Evolutionary conservation across 2,329 filamentous ascomycete species (phyloP).

Genomic region (Stagonosporopsis chrysanthemi): DNA sequence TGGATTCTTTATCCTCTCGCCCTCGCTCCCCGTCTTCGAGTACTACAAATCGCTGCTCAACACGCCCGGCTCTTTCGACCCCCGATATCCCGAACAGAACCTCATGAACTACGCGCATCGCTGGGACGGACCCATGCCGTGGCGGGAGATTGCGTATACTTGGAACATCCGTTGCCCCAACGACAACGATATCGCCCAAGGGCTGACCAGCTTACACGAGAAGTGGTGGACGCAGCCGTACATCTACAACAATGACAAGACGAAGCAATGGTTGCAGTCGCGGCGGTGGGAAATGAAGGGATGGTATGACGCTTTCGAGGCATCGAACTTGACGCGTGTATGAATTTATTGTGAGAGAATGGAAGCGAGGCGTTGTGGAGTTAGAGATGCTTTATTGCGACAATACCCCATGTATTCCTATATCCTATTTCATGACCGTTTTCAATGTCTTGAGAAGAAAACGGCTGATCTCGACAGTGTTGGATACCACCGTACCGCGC

Average conservation of each 20-base stretch:
- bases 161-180: neutral
- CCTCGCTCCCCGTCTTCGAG: neutral
- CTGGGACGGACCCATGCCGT: neutral
- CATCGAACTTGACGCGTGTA: neutral
- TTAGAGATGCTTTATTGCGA: too few species aligned
- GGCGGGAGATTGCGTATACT: neutral
- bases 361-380: too few species aligned
- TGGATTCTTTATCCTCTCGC: neutral
- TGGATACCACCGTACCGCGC: too few species aligned
- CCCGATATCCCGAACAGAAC: neutral
- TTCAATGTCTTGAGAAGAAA: too few species aligned
- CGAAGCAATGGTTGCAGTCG: neutral
- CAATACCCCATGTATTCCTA: too few species aligned
- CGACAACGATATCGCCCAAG: neutral
- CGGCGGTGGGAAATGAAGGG: neutral
- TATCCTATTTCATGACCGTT: too few species aligned
- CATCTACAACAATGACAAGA: neutral
- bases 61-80: neutral
- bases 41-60: neutral
- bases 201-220: neutral
- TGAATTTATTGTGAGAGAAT: too few species aligned
- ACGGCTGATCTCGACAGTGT: too few species aligned
- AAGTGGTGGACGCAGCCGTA: neutral
- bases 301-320: neutral
- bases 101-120: neutral